Evolutionary conservation across 495 filamentous ascomycete species (phyloP).

Genomic region (Pyrenula aspistea): DNA sequence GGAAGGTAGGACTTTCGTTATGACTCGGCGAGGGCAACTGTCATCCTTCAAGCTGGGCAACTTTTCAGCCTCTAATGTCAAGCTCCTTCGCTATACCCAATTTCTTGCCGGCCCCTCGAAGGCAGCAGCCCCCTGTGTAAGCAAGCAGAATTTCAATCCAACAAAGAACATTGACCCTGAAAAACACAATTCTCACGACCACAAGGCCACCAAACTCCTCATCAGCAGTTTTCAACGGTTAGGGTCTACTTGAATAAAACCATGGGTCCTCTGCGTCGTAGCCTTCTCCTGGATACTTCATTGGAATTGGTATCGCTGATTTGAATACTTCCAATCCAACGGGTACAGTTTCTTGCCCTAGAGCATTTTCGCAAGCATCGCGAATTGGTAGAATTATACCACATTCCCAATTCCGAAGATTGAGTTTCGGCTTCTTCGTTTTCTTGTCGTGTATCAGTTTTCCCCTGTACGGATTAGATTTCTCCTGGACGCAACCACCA

Average conservation of each 20-base stretch:
- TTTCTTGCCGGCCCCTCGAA: too few species aligned
- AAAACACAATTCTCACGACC: too few species aligned
- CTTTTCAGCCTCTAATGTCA: too few species aligned
- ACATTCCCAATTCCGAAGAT: constrained; percentile 92
- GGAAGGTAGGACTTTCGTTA: too few species aligned
- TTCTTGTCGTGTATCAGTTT: constrained; percentile 54
- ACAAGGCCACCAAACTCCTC: too few species aligned
- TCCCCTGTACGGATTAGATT: constrained; percentile 36
- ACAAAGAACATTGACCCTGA: too few species aligned
- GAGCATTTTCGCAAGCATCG: neutral
- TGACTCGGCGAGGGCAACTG: too few species aligned
- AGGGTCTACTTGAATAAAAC: neutral
- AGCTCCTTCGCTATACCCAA: too few species aligned
- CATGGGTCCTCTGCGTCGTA: neutral
- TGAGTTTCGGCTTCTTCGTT: constrained; percentile 57
- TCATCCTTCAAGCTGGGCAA: too few species aligned
- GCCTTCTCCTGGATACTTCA: neutral
- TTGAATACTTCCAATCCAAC: neutral
- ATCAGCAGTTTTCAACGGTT: too few species aligned
- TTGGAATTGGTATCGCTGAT: neutral
- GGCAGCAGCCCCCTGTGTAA: too few species aligned
- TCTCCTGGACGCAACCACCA: neutral
- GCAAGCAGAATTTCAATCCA: too few species aligned
- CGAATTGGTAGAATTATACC: constrained; percentile 59
- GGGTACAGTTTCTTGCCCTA: neutral